phyloP scores from a whole-genome alignment of 805 yeast genomes.

The Wickerhamomyces queroliae region DNA sequence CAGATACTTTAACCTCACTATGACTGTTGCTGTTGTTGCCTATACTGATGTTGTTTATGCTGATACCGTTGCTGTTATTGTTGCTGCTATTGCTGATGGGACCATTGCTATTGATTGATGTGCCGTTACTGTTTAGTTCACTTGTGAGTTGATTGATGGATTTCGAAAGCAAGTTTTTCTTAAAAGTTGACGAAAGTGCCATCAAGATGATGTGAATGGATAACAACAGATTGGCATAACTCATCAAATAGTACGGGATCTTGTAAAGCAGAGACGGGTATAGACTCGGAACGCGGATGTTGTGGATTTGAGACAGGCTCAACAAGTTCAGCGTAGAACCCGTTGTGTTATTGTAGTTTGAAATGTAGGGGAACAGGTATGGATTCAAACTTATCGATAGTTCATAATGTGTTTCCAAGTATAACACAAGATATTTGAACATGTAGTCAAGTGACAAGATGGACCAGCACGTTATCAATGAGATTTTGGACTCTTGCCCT shows the following conservation, averaged over 20 bases:
- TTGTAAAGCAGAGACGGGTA: not conserved
- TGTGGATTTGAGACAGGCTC: not conserved
- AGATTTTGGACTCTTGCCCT: slow-evolving; percentile 12
- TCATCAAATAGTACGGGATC: not conserved
- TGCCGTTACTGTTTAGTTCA: not conserved
- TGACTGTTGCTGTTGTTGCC: slow-evolving; percentile 11
- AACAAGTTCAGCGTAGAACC: too few relatives aligned
- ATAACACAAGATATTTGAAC: slow-evolving; percentile 5
- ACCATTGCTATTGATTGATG: not conserved
- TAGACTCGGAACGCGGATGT: not conserved
- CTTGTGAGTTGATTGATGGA: slow-evolving; percentile 18
- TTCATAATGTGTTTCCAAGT: slow-evolving; percentile 6
- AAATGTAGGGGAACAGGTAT: slow-evolving; percentile 18
- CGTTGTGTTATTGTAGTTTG: slow-evolving; percentile 3
- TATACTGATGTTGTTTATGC: slow-evolving; percentile 3
- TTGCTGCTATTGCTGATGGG: not conserved
- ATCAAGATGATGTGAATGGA: slow-evolving; percentile 20
- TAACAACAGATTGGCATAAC: slow-evolving; percentile 12
- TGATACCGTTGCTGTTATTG: slow-evolving; percentile 4
- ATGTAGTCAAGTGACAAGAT: slow-evolving; percentile 10
- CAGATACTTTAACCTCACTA: slow-evolving; percentile 12
- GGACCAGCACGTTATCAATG: slow-evolving; percentile 6
- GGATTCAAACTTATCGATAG: slow-evolving; percentile 5
- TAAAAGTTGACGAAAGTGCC: slow-evolving; percentile 18
- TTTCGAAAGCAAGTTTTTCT: slow-evolving; percentile 19